Evolutionary conservation across 2,329 filamentous ascomycete species (phyloP).

Genomic region (Pyricularia sp.): DNA sequence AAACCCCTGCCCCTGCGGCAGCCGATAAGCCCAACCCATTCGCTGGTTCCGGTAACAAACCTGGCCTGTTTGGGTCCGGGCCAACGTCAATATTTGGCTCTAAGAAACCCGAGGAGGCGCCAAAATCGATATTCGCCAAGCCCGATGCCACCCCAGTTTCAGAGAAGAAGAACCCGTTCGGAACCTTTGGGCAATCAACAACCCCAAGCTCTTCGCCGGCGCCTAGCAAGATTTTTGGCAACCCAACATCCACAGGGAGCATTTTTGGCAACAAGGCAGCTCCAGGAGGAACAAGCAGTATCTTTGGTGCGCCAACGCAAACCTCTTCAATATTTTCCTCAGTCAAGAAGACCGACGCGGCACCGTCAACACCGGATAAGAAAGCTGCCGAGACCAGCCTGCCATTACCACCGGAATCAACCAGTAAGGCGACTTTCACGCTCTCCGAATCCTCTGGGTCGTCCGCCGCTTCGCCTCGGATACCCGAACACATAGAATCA

Average conservation of each 20-base stretch:
- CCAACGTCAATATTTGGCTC: not conserved
- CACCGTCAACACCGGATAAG: slow-evolving; percentile 2
- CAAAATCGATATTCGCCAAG: slow-evolving; percentile 14
- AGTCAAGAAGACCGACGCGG: slow-evolving; percentile 25
- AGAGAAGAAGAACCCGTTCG: slow-evolving; percentile 3
- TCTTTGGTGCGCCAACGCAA: slow-evolving; percentile 12
- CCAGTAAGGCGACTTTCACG: slow-evolving; percentile 40
- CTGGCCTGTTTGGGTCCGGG: not conserved
- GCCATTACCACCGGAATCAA: slow-evolving; percentile 43
- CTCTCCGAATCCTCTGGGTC: slow-evolving; percentile 43
- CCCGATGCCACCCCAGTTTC: slow-evolving; percentile 11
- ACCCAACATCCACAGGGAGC: slow-evolving; percentile 4
- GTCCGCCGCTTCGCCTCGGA: slow-evolving; percentile 29
- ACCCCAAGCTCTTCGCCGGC: slow-evolving; percentile 15
- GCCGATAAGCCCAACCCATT: not conserved
- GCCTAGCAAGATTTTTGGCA: slow-evolving; percentile 14
- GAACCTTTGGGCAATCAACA: slow-evolving; percentile 11
- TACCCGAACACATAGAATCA: not conserved
- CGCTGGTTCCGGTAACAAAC: not conserved
- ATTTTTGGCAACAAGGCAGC: slow-evolving; percentile 1
- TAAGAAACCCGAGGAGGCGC: not conserved
- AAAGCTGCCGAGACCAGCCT: slow-evolving; percentile 12
- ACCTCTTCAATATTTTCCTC: slow-evolving; percentile 13
- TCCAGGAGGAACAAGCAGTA: slow-evolving; percentile 5
- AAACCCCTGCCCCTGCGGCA: not conserved